Percentiles rank a stretch among this genome's conserved stretches.
Evolutionary conservation across 768 basidiomycete genomes (phyloP).

Genomic region (Termitomyces sp.): DNA sequence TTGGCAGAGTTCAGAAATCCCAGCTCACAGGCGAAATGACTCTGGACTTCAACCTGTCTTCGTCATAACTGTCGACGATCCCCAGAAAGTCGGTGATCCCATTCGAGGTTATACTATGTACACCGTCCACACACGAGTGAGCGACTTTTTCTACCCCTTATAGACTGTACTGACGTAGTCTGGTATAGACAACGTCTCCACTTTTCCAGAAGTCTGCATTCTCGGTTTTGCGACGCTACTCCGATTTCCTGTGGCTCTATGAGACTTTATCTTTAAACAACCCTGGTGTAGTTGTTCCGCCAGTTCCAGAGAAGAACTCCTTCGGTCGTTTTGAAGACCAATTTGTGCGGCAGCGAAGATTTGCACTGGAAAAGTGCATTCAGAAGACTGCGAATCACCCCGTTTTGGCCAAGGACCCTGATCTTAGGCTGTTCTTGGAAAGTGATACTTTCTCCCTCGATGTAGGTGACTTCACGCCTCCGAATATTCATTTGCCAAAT

Average conservation of each 20-base stretch:
- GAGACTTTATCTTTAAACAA: slow-evolving; percentile 87
- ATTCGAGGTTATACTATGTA: slow-evolving; percentile 95
- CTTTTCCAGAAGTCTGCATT: slow-evolving; percentile 80
- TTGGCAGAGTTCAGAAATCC: slow-evolving; percentile 9
- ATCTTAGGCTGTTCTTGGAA: slow-evolving; percentile 88
- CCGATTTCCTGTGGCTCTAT: slow-evolving; percentile 96
- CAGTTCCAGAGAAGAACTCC: slow-evolving; percentile 91
- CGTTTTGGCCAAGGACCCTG: slow-evolving; percentile 81
- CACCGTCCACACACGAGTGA: slow-evolving; percentile 86
- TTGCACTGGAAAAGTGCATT: slow-evolving; percentile 85
- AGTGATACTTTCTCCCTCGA: slow-evolving; percentile 90
- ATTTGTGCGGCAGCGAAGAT: slow-evolving; percentile 84
- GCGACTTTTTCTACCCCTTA: slow-evolving; percentile 16
- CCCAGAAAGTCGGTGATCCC: slow-evolving; percentile 95
- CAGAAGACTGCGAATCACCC: slow-evolving; percentile 94
- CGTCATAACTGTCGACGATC: slow-evolving; percentile 90
- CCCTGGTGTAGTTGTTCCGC: slow-evolving; percentile 95
- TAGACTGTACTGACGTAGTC: neutral
- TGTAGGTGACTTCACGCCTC: slow-evolving; percentile 42
- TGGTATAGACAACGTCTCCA: slow-evolving; percentile 74
- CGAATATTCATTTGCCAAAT: neutral
- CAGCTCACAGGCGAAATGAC: slow-evolving; percentile 27
- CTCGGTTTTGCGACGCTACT: slow-evolving; percentile 95
- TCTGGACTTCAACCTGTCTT: slow-evolving; percentile 68
- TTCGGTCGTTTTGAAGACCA: slow-evolving; percentile 92